Base-by-base conservation (phyloP, 495 filamentous ascomycete species). In the Penicillium antarcticum region DNA sequence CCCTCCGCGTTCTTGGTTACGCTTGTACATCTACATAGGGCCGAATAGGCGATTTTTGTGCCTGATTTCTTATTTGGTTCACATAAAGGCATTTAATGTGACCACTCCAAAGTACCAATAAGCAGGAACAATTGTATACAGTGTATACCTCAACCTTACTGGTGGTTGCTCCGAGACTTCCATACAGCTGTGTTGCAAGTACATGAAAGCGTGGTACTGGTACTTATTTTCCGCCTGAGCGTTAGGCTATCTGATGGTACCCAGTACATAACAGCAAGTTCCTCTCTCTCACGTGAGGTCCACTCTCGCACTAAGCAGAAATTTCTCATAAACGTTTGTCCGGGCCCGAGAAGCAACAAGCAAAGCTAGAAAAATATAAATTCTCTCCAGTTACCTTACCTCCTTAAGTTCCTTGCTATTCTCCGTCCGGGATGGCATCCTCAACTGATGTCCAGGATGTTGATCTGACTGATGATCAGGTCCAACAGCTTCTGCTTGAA, bases 401-500 rank as follows among this genome's bases (percentile, higher is more conserved):
- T 26, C 55, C 41, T 51, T 39, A 52, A 42, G 55, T 47, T 33
- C 31, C 34, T 46, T 45, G 29, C 26, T 41, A 48, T 8, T 39
- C 39, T 38, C 43, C 58, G 46, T 56, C 50, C 58, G 61, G 55
- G 40, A 65, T 65, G 62, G 53, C 44, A 46, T 51, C 46, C 42
- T 40, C 51, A 50, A 53, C 43, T 26, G 34, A 16, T 38, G 34
- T 51, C 7, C 41, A 34, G 33, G 35, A 53, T 12, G 45, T 54
- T 50, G 56, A 66, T 18, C 40, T 70, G 42, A 66, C 63, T 31
- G 82, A 82, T 75, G 77, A 82, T 53, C 79, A 84, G 60, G 76
- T 89, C 44, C 69, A 78, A 52, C 68, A 79, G 55, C 73, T 91
- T 32, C 77, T 91, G 35, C 70, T 76, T 44, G 76, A 86, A 67